Base-by-base conservation (phyloP, 352 stramenopile species). In the Phytopythium sindhum region DNA sequence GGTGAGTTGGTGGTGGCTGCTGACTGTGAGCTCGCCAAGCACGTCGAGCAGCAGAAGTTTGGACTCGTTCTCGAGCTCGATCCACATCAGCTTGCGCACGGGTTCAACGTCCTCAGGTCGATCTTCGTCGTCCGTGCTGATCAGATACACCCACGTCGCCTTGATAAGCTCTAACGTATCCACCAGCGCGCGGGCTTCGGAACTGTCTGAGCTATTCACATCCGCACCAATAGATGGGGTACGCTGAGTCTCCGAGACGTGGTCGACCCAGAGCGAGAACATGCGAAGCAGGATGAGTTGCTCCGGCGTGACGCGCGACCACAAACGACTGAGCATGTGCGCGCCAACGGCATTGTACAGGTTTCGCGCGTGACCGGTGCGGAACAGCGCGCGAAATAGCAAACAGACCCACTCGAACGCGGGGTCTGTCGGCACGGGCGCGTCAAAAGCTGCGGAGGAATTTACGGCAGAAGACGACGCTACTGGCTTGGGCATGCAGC, bases 401-500 rank as follows among this genome's bases (percentile, higher is more conserved):
- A 84, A 58, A 37, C 72, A 86, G 29, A 94, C 84, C 86, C 86
- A 94, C 61, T 94, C 86, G 26, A 93, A 91, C 24, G 84, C 84
- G 24, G 84, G 77, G 37, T 94, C 84, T 19, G 81, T 39, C 4
- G 80, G 62, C 60, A 87, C 72, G 21, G 37, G 7, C 19, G 52
- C 14, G 15, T 60, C 17, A 64, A 48, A 8, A n/a, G 4, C 11
- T 26, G 1, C 28, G 7, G 12, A 28, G 5, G 14, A 9, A 24
- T 14, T 19, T 10, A 28, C 1, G 3, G 37, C 8, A 15, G 47
- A 6, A 14, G 44, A 33, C 0, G 41, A 60, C 0, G 60, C 70
- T 21, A 48, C 41, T 24, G 73, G 71, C 23, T 81, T 77, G 12
- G 74, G 66, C 39, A 95, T 77, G 39, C 82, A 95, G 11, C 86